Conservation (phyloP, 176 grass and related monocot genomes). For the Coix lacrymajobi region DNA sequence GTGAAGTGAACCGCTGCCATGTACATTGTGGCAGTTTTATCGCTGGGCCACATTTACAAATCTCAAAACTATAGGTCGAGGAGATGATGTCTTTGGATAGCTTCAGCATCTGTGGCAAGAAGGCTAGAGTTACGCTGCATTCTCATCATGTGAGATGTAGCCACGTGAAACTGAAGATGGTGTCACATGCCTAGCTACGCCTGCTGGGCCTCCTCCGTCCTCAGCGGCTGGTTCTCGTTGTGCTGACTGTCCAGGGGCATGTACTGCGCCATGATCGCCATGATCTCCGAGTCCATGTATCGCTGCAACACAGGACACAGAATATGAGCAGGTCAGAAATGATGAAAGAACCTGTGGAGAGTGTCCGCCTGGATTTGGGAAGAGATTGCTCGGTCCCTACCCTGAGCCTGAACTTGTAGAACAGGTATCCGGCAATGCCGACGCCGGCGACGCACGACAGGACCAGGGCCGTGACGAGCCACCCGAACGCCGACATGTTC, state of each 20-base stretch:
- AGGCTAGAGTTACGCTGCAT: neutral
- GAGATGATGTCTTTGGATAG: neutral
- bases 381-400: conserved; percentile 23
- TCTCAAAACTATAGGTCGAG: neutral
- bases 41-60: neutral
- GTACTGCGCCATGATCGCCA: conserved; percentile 92
- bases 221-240: conserved; percentile 45
- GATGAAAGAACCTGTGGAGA: neutral
- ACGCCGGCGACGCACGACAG: conserved; percentile 51
- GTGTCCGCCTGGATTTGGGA: neutral
- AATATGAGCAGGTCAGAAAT: no score
- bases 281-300: conserved; percentile 87
- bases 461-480: conserved; percentile 45
- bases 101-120: neutral
- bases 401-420: conserved; percentile 95
- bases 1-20: neutral
- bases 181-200: conserved; percentile 17
- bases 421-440: conserved; percentile 57
- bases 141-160: neutral
- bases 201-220: conserved; percentile 40
- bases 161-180: neutral
- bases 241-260: conserved; percentile 76
- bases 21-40: neutral
- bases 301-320: conserved; percentile 29
- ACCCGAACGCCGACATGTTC: conserved; percentile 45